Evolutionary conservation across 345 rosid genomes (phyloP).

Genomic region (Iberis pinnata): DNA sequence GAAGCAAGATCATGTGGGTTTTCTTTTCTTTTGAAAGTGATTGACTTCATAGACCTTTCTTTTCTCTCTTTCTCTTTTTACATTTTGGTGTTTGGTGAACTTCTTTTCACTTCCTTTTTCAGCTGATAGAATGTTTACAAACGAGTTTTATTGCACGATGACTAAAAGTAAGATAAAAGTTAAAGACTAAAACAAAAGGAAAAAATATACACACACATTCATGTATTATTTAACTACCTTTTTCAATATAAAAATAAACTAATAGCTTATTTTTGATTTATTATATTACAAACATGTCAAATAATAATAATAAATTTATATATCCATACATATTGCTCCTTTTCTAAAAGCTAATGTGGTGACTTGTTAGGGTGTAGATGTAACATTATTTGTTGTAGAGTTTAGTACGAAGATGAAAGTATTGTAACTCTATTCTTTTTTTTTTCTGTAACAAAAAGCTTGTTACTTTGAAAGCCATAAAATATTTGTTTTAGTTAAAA

Average conservation of each 20-base stretch:
- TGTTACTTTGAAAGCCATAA: too few species aligned
- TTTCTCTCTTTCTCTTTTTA: constrained; percentile 5
- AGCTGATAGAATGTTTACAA: constrained; percentile 17
- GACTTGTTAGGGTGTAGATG: too few species aligned
- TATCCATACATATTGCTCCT: too few species aligned
- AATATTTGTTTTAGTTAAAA: too few species aligned
- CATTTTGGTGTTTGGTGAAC: constrained; percentile 25
- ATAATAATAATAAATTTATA: too few species aligned
- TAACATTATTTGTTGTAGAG: too few species aligned
- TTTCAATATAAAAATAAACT: background rate
- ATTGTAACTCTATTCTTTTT: too few species aligned
- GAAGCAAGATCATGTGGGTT: constrained; percentile 32
- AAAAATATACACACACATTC: constrained; percentile 7
- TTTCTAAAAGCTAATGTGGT: too few species aligned
- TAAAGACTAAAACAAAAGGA: background rate
- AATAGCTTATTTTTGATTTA: background rate
- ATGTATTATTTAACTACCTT: background rate
- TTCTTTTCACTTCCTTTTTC: constrained; percentile 26
- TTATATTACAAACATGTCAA: too few species aligned
- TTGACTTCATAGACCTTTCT: constrained; percentile 23
- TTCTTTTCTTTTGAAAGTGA: constrained; percentile 29
- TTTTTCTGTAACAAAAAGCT: too few species aligned
- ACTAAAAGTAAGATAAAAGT: background rate
- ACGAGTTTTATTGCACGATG: constrained; percentile 21
- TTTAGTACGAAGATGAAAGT: too few species aligned